Evolutionary conservation across 1,284 basidiomycete species (phyloP), one percentile per base, ranked within the genome.

Genomic region (Leccinum pallidistipes): DNA sequence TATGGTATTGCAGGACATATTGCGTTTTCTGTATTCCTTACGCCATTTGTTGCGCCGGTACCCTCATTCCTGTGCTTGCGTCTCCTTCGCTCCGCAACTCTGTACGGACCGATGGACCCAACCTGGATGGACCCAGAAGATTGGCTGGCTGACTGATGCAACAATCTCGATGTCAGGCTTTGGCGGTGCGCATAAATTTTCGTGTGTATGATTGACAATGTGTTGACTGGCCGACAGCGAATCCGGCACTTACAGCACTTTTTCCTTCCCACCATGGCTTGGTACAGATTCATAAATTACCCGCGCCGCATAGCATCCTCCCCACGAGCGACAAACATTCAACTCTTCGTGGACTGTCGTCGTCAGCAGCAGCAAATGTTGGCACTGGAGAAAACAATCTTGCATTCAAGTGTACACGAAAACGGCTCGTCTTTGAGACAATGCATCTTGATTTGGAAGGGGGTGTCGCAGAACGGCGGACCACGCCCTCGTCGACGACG

Each of bases 391-490:
- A 98, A 76, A 98, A 98, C 76, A 98, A 98, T 69, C 82, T 99
- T 16, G 95, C 92, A 6, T 99, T 98, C 83, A 93, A 91, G 74
- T 92, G 95, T 68, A 96, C 90, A 70, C 82, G 96, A 64, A 95
- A 93, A 73, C 79, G 92, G 43, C 80, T 98, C 55, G 81, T 97
- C 24, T 86, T 98, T 66, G 96, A 98, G 78, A 98, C 95, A 24
- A 79, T 98, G 61, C 94, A 97, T 78, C 81, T 98, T 11, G 97
- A 96, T 70, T 83, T 95, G 4, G 95, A 97, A 72, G 96, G 95
- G 10, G 95, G 95, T 5, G 88, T 94, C 5, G 84, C 88, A 12
- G 96, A 97, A 75, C 81, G 95, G 62, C 81, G 92, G 63, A 95
- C 92, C 11, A 85, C 80, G 2, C 81, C 85, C 12, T 76, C 79